Percentiles rank a stretch among this genome's conserved stretches.
phyloP scores from a whole-genome alignment of 306 rosid genomes.

The Fagus sylvatica region DNA sequence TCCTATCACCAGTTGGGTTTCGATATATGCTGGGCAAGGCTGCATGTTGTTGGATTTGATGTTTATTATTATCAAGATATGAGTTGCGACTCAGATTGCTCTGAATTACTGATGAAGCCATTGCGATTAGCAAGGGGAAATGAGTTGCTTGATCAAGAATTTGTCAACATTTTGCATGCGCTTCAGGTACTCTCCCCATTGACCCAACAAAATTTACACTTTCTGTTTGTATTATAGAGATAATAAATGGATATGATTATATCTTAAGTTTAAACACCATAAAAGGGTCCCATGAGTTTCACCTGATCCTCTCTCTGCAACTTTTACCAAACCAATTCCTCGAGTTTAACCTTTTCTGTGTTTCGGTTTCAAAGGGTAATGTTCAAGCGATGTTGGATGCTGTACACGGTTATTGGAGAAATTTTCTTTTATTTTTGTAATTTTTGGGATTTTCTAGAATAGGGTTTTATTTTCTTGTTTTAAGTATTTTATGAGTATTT shows the following conservation, averaged over 20 bases:
- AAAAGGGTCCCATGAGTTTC: background rate
- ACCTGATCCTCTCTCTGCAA: background rate
- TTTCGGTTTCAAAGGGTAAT: no score
- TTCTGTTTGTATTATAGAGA: background rate
- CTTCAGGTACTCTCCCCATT: constrained; percentile 67
- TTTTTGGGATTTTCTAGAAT: no score
- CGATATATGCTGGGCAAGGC: constrained; percentile 85
- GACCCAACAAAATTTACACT: background rate
- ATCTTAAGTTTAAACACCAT: background rate
- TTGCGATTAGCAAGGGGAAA: constrained; percentile 51
- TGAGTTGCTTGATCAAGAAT: constrained; percentile 59
- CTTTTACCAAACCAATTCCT: background rate
- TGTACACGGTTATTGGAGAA: no score
- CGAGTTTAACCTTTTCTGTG: no score
- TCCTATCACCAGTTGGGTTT: constrained; percentile 51
- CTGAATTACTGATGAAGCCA: constrained; percentile 51
- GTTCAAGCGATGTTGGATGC: no score
- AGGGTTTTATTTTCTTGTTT: no score
- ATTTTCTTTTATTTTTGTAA: no score
- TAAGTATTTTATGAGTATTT: no score
- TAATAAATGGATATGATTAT: background rate
- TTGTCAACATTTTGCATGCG: constrained; percentile 79
- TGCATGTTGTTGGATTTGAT: constrained; percentile 68
- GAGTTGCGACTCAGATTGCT: constrained; percentile 38
- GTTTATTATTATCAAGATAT: constrained; percentile 44